Percentiles rank a stretch among this genome's conserved stretches.
phyloP scores from a whole-genome alignment of 1,139 yeast genomes.

The Protomyces arabidopsidicola region DNA sequence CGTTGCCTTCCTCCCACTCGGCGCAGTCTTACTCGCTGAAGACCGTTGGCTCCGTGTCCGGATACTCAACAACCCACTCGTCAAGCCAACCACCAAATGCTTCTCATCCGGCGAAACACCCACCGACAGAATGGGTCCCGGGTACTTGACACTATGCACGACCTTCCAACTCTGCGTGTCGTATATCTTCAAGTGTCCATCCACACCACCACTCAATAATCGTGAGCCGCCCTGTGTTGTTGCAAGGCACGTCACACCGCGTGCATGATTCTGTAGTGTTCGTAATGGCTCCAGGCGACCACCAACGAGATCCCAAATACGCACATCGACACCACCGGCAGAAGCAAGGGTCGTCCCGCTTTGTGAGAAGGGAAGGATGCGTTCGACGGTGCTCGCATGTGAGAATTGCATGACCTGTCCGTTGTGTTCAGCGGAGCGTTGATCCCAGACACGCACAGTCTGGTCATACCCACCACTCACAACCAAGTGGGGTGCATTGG shows the following conservation, averaged over 20 bases:
- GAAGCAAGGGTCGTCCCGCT: conserved; percentile 77
- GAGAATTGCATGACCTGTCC: conserved; percentile 42
- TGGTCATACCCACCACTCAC: conserved; percentile 97
- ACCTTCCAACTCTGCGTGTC: conserved; percentile 82
- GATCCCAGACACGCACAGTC: conserved; percentile 73
- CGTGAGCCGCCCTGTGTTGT: conserved; percentile 59
- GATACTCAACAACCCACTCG: conserved; percentile 80
- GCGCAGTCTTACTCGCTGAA: conserved; percentile 41
- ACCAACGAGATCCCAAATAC: conserved; percentile 87
- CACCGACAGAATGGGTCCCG: conserved; percentile 27
- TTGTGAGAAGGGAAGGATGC: conserved; percentile 57
- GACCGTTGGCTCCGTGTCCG: conserved; percentile 73
- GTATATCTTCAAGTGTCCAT: conserved; percentile 94
- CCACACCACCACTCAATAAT: conserved; percentile 84
- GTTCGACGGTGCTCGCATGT: conserved; percentile 81
- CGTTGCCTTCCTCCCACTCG: conserved; percentile 41
- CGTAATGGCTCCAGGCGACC: conserved; percentile 44
- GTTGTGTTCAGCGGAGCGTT: conserved; percentile 53
- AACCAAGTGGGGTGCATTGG: conserved; percentile 56
- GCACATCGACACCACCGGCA: conserved; percentile 77
- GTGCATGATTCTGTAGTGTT: conserved; percentile 75
- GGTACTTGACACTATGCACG: conserved; percentile 57
- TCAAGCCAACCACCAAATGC: conserved; percentile 91
- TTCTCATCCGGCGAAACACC: conserved; percentile 58
- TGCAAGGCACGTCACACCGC: conserved; percentile 75